Conservation (phyloP, 2,329 filamentous ascomycete genomes). For the Talaromyces sp. region DNA sequence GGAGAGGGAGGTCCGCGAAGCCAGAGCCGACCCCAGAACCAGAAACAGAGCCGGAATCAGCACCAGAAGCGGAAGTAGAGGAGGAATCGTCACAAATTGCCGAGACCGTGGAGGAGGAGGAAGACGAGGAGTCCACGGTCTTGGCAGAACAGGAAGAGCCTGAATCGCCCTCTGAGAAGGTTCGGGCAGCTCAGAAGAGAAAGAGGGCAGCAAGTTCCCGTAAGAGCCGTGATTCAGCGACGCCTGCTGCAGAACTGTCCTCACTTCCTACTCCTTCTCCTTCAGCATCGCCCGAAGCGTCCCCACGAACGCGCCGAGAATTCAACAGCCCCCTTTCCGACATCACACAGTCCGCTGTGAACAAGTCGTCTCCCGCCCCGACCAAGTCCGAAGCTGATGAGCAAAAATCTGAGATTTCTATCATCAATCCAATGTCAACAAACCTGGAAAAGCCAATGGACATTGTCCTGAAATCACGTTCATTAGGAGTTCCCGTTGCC, state of each 20-base stretch:
- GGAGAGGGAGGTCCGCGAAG: conserved; percentile 2
- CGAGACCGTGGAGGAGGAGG: conserved; percentile 26
- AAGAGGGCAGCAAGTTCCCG: conserved; percentile 51
- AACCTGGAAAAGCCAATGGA: conserved; percentile 87
- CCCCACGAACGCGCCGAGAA: conserved; percentile 28
- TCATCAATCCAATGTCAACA: conserved; percentile 70
- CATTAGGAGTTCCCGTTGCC: conserved; percentile 57
- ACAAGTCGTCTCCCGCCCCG: conserved; percentile 46
- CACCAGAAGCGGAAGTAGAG: conserved; percentile 43
- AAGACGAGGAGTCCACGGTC: conserved; percentile 20
- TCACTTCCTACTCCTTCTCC: conserved; percentile 45
- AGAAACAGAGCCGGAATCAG: conserved; percentile 29
- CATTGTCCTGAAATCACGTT: conserved; percentile 82
- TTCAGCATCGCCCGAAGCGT: conserved; percentile 54
- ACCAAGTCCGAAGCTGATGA: conserved; percentile 32
- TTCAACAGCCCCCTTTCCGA: conserved; percentile 57
- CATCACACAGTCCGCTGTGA: conserved; percentile 64
- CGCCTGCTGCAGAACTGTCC: conserved; percentile 33
- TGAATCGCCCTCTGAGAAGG: conserved; percentile 51
- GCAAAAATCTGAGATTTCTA: conserved; percentile 49
- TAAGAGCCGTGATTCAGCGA: conserved; percentile 38
- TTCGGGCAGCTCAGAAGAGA: conserved; percentile 59
- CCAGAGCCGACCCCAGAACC: conserved; percentile 1
- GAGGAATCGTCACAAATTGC: conserved; percentile 58
- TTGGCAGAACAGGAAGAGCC: conserved; percentile 42